Conservation (phyloP, 306 rosid genomes). For the Cicer chorassanicum region DNA sequence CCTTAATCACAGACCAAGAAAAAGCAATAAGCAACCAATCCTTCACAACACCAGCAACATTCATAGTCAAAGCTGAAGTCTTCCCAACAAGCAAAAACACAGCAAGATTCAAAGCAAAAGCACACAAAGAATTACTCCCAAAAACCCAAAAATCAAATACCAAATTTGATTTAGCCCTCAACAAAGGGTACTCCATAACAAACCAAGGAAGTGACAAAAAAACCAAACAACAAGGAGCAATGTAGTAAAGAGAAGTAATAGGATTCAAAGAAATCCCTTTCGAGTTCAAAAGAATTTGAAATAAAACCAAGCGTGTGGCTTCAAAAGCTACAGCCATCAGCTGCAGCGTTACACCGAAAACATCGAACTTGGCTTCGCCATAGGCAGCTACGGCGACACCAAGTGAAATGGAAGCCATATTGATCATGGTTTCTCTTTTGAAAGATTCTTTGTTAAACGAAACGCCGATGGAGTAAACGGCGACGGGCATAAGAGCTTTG, state of each 20-base stretch:
- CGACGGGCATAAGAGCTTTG: constrained; percentile 93
- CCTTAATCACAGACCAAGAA: constrained; percentile 99
- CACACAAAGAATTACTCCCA: constrained; percentile 82
- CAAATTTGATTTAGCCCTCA: constrained; percentile 79
- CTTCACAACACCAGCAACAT: constrained; percentile 95
- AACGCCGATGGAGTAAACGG: constrained; percentile 83
- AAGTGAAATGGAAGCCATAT: constrained; percentile 85
- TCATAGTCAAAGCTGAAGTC: constrained; percentile 97
- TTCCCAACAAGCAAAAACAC: constrained; percentile 93
- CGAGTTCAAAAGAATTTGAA: constrained; percentile 78
- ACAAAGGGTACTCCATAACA: constrained; percentile 71
- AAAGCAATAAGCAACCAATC: constrained; percentile 97
- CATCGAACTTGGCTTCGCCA: constrained; percentile 81
- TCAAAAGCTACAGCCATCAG: constrained; percentile 82
- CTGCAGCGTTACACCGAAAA: constrained; percentile 74
- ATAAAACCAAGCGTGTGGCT: constrained; percentile 86
- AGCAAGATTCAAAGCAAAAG: constrained; percentile 85
- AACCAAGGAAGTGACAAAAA: constrained; percentile 83
- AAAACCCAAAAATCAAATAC: constrained; percentile 68
- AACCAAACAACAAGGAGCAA: constrained; percentile 87
- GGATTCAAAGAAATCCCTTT: constrained; percentile 88
- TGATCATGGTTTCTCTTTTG: constrained; percentile 72
- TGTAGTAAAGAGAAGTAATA: constrained; percentile 85
- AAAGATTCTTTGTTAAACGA: constrained; percentile 65
- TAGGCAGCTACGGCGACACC: constrained; percentile 92